Evolutionary conservation across 345 rosid species (phyloP).

Genomic region (Eucalyptus curtisii): DNA sequence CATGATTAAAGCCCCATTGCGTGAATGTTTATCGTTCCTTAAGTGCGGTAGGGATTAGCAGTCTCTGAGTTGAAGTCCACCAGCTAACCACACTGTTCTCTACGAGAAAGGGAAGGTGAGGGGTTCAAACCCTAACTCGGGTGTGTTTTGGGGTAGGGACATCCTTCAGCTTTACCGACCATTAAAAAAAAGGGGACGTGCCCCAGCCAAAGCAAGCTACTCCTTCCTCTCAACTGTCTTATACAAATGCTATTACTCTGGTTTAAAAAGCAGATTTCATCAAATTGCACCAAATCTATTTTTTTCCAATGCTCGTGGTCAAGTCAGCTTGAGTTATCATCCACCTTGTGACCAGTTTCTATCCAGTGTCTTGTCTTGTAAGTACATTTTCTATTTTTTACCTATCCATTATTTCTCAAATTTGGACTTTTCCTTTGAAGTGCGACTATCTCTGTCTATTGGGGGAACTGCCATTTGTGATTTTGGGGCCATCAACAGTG

Average conservation of each 20-base stretch:
- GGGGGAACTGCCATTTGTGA: background rate
- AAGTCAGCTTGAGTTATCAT: background rate
- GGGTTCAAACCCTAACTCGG: background rate
- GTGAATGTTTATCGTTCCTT: background rate
- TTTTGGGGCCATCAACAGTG: background rate
- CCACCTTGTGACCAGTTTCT: background rate
- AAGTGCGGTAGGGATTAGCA: background rate
- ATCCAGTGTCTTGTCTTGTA: background rate
- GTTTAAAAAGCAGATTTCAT: background rate
- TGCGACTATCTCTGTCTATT: background rate
- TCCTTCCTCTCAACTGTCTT: background rate
- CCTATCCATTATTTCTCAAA: background rate
- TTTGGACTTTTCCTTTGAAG: background rate
- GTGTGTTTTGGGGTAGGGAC: background rate
- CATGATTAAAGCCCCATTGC: background rate
- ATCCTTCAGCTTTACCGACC: background rate
- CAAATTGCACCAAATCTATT: background rate
- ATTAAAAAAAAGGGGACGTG: rapidly evolving
- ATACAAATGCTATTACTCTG: background rate
- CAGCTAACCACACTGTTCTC: background rate
- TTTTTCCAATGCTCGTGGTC: background rate
- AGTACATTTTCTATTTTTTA: background rate
- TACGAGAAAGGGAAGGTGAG: background rate
- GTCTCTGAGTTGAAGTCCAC: background rate
- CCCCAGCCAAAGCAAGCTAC: background rate